These are phyloP conservation scores for Leptographium flavum DNA, from an alignment of 2,329 filamentous ascomycete genomes.

Conservation along the genomic window DNA sequence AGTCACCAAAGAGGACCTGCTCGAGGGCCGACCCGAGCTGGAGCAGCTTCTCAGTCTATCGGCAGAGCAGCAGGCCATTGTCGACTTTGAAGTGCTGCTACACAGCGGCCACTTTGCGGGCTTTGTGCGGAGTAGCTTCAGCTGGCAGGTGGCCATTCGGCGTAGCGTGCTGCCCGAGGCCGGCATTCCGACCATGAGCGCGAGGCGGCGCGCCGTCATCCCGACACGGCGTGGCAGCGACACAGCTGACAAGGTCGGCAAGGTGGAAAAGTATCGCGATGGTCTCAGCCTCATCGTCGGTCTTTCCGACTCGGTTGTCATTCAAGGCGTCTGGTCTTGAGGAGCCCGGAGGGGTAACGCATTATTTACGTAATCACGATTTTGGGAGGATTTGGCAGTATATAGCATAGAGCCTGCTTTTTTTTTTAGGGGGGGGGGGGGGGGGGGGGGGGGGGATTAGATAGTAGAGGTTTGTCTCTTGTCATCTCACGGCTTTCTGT, in stretches of 20 bases:
- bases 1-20: conserved; percentile 20
- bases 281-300: conserved; percentile 8
- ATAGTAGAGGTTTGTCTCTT: too few species aligned
- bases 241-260: too few species aligned
- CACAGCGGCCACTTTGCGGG: conserved; percentile 7
- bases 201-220: not conserved
- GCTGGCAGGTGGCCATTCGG: conserved; percentile 7
- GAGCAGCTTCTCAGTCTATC: conserved; percentile 16
- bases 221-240: not conserved
- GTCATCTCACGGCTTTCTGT: too few species aligned
- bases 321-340: conserved; percentile 10
- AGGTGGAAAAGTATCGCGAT: conserved; percentile 8
- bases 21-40: conserved; percentile 15
- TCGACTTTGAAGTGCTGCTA: conserved; percentile 9
- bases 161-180: conserved; percentile 10
- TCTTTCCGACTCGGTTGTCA: conserved; percentile 4
- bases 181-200: not conserved
- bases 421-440: too few species aligned
- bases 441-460: too few species aligned
- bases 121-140: conserved; percentile 10
- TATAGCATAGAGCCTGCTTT: too few species aligned
- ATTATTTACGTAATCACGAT: too few species aligned
- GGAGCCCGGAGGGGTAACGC: not conserved
- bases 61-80: conserved; percentile 13
- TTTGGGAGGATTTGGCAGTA: too few species aligned